phyloP scores from a whole-genome alignment of 768 basidiomycete species.

The Gyrodon lividus region DNA sequence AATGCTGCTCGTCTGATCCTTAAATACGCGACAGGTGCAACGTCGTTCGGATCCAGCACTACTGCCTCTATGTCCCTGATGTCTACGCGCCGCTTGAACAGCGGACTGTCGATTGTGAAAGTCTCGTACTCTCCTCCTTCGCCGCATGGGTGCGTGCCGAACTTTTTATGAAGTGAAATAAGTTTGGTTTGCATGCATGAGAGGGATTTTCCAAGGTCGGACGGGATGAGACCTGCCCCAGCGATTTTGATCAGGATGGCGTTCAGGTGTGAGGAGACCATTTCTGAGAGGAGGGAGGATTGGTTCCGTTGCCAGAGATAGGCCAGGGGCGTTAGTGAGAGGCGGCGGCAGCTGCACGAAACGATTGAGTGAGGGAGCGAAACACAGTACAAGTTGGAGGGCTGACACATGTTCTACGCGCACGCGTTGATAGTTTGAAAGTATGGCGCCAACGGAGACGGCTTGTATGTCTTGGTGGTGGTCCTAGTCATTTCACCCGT shows the following conservation, averaged over 20 bases:
- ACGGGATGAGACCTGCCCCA: constrained; percentile 79
- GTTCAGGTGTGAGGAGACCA: constrained; percentile 77
- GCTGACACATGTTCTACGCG: constrained; percentile 96
- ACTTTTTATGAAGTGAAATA: constrained; percentile 67
- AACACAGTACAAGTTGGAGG: not conserved
- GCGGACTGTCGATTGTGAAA: constrained; percentile 83
- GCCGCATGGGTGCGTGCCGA: constrained; percentile 92
- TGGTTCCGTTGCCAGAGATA: constrained; percentile 97
- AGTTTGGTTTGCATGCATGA: constrained; percentile 73
- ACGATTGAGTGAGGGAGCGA: constrained; percentile 3
- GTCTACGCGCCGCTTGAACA: constrained; percentile 77
- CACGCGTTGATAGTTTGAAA: constrained; percentile 96
- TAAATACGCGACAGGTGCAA: constrained; percentile 90
- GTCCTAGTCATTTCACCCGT: constrained; percentile 38
- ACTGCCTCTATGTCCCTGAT: constrained; percentile 71
- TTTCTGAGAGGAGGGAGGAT: constrained; percentile 77
- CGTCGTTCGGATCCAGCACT: constrained; percentile 75
- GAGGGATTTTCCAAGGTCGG: constrained; percentile 79
- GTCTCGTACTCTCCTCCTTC: constrained; percentile 99
- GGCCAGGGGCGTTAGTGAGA: constrained; percentile 74
- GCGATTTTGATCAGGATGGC: constrained; percentile 94
- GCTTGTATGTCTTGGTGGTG: constrained; percentile 80
- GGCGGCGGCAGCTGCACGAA: constrained; percentile 65
- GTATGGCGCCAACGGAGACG: constrained; percentile 93
- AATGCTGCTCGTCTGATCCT: constrained; percentile 71